phyloP scores from a whole-genome alignment of 2,329 filamentous ascomycete genomes.

The Curvularia hawaiiensis region DNA sequence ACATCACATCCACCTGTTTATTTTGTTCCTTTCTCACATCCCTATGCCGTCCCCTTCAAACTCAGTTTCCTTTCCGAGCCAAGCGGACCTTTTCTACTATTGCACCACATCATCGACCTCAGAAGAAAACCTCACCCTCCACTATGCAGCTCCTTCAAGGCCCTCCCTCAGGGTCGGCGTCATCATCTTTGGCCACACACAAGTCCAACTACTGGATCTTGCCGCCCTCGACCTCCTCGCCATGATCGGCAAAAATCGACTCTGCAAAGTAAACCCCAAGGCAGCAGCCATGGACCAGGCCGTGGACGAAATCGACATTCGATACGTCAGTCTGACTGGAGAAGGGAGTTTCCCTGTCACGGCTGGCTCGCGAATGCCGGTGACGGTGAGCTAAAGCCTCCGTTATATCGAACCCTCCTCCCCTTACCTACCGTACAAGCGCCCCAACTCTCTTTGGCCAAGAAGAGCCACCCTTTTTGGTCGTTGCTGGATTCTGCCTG shows the following conservation, averaged over 20 bases:
- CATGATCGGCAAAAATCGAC: conserved; percentile 37
- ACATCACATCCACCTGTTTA: background rate
- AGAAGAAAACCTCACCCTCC: conserved; percentile 40
- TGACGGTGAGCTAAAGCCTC: conserved; percentile 45
- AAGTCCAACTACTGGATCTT: conserved; percentile 42
- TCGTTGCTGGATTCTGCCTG: conserved; percentile 40
- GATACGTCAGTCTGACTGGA: conserved; percentile 46
- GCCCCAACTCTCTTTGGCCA: conserved; percentile 28
- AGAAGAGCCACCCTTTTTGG: conserved; percentile 37
- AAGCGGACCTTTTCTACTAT: conserved; percentile 45
- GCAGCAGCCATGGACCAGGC: conserved; percentile 34
- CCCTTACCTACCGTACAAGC: conserved; percentile 18
- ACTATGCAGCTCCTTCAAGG: conserved; percentile 42
- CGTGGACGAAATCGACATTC: conserved; percentile 46
- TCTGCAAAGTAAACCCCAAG: conserved; percentile 33
- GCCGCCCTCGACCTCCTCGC: conserved; percentile 42
- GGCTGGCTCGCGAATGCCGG: conserved; percentile 43
- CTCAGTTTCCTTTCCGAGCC: conserved; percentile 42
- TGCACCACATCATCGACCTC: conserved; percentile 44
- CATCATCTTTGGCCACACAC: conserved; percentile 34
- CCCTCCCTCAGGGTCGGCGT: conserved; percentile 43
- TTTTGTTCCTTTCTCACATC: conserved; percentile 5
- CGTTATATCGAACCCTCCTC: conserved; percentile 25
- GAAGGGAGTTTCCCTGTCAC: conserved; percentile 45
- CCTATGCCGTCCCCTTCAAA: conserved; percentile 43